A percentile compares a stretch with the other conserved stretches of the same genome.
phyloP scores from a whole-genome alignment of 1,139 yeast species.

The Saccharomyces hybrid region DNA sequence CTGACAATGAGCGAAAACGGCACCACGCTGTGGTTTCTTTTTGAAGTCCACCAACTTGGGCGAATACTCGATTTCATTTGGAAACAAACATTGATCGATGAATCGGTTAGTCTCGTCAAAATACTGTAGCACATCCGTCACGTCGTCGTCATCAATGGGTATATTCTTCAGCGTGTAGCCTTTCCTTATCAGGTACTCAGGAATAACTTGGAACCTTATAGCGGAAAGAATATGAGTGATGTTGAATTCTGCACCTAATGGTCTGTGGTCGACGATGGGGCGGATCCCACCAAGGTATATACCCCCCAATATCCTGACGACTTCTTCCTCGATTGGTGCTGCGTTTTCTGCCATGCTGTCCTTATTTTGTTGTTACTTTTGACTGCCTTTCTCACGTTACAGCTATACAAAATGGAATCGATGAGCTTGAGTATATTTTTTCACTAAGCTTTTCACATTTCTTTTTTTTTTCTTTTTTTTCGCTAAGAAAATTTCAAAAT shows the following conservation, averaged over 20 bases:
- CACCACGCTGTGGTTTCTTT: constrained; percentile 38
- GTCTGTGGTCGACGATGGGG: constrained; percentile 42
- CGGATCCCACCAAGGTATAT: constrained; percentile 54
- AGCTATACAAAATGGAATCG: not conserved
- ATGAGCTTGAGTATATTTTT: not conserved
- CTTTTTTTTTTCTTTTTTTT: not conserved
- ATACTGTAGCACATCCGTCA: constrained; percentile 54
- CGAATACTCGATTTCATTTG: constrained; percentile 30
- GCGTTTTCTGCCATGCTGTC: constrained; percentile 22
- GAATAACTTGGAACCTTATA: constrained; percentile 55
- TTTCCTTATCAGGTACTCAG: constrained; percentile 36
- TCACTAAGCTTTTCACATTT: not conserved
- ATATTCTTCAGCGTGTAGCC: constrained; percentile 54
- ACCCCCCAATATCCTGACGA: constrained; percentile 53
- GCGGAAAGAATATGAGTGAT: constrained; percentile 68
- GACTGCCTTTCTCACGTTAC: constrained; percentile 3
- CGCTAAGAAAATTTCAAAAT: not conserved
- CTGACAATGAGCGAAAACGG: constrained; percentile 60
- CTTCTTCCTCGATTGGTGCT: constrained; percentile 12
- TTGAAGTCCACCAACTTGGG: constrained; percentile 31
- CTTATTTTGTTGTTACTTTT: not conserved
- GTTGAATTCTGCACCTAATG: constrained; percentile 39
- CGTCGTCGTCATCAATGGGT: constrained; percentile 58
- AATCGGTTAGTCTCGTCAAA: constrained; percentile 56
- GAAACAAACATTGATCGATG: constrained; percentile 57